Conservation (phyloP, 306 rosid species). For the Medicago arabica region DNA sequence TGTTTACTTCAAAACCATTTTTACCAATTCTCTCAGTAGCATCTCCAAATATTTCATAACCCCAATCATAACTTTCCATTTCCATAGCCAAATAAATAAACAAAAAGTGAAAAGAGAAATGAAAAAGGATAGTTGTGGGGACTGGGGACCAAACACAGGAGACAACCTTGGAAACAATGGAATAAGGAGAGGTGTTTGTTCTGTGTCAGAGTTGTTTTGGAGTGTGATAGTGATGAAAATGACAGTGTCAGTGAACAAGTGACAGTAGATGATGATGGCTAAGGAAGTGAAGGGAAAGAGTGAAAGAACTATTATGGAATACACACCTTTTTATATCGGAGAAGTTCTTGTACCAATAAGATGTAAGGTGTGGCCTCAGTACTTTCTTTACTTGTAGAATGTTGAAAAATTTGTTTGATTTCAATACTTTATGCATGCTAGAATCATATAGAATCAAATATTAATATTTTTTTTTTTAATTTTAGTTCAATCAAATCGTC, state of each 20-base stretch:
- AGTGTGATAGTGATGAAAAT: conserved; percentile 9
- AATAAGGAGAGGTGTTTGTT: conserved; percentile 27
- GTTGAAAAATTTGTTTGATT: conserved; percentile 8
- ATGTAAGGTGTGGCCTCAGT: background rate
- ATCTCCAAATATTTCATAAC: conserved; percentile 39
- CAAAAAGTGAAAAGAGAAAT: background rate
- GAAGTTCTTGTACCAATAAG: background rate
- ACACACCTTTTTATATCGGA: conserved; percentile 31
- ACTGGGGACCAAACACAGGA: conserved; percentile 30
- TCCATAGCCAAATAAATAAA: conserved; percentile 40
- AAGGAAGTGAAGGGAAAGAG: conserved; percentile 30
- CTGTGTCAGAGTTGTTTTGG: conserved; percentile 37
- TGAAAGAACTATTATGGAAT: conserved; percentile 27
- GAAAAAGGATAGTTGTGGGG: conserved; percentile 11
- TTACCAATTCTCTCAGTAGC: background rate
- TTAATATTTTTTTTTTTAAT: background rate
- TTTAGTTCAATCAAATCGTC: conserved; percentile 15
- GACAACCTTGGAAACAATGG: conserved; percentile 39
- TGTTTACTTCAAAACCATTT: conserved; percentile 48
- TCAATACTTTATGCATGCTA: conserved; percentile 15
- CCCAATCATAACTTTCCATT: conserved; percentile 58
- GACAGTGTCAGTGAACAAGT: conserved; percentile 36
- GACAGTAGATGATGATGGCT: conserved; percentile 32
- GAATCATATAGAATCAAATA: conserved; percentile 34
- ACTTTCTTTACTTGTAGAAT: background rate